A percentile compares a stretch with the other conserved stretches of the same genome.
Conservation (phyloP, 768 basidiomycete species). For the Boletus eberwhitei region DNA sequence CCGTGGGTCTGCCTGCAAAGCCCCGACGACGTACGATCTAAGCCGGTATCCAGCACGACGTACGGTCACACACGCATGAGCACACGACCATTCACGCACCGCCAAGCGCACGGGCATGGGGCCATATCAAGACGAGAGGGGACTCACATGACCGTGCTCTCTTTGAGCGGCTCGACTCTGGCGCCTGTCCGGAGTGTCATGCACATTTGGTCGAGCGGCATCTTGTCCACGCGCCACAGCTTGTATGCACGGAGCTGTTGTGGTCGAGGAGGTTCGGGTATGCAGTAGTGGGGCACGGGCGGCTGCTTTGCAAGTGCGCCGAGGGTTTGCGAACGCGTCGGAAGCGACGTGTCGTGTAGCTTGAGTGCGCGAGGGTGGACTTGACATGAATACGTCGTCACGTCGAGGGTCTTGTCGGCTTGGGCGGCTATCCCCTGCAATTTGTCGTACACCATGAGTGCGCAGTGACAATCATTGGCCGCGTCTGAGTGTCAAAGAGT, state of each 20-base stretch:
- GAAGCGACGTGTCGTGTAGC: background rate
- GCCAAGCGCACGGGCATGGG: background rate
- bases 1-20: slow-evolving; percentile 37
- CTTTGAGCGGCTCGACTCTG: slow-evolving; percentile 39
- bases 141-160: slow-evolving; percentile 47
- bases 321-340: background rate
- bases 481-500: slow-evolving; percentile 35
- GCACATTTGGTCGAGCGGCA: slow-evolving; percentile 39
- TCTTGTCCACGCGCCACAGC: slow-evolving; percentile 38
- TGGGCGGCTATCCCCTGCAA: slow-evolving; percentile 33
- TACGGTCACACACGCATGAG: background rate
- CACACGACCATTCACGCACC: background rate
- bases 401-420: slow-evolving; percentile 15
- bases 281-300: slow-evolving; percentile 22
- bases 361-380: slow-evolving; percentile 18
- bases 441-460: slow-evolving; percentile 41
- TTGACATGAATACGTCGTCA: slow-evolving; percentile 25
- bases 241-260: slow-evolving; percentile 45
- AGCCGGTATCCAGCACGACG: background rate
- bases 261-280: slow-evolving; percentile 29
- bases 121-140: background rate
- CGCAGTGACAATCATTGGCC: slow-evolving; percentile 50
- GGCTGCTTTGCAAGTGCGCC: background rate
- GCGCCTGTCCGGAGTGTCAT: slow-evolving; percentile 31
- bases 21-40: slow-evolving; percentile 44